Percentiles rank a stretch among this genome's conserved stretches.
These are phyloP conservation scores for Chaetomiaceae sp. DNA, from an alignment of 2,329 filamentous ascomycete species.

Conservation along the genomic window DNA sequence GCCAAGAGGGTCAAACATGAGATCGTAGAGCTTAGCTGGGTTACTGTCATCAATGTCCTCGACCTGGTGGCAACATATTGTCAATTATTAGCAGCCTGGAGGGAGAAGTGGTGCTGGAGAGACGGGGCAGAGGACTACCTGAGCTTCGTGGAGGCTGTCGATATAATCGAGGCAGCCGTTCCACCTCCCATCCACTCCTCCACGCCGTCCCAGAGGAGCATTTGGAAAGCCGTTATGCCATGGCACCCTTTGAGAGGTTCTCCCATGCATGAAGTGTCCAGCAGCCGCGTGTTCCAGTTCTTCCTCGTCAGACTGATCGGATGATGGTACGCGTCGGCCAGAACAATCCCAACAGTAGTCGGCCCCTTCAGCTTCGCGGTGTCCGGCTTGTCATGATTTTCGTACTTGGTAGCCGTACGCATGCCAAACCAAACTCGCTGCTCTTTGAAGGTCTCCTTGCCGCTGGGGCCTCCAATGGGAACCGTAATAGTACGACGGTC, in stretches of 20 bases:
- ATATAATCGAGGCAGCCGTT: background rate
- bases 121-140: background rate
- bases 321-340: background rate
- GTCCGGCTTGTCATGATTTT: background rate
- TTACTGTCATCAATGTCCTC: background rate
- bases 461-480: background rate
- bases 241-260: background rate
- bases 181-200: conserved; percentile 3
- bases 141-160: background rate
- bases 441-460: background rate
- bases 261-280: background rate
- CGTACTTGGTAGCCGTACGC: background rate
- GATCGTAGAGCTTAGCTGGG: background rate
- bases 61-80: background rate
- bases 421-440: conserved; percentile 4
- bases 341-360: background rate
- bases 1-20: background rate
- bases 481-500: background rate
- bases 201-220: conserved; percentile 1
- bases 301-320: background rate
- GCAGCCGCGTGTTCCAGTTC: too few species aligned
- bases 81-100: background rate
- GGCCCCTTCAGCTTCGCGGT: background rate
- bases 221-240: conserved; percentile 3
- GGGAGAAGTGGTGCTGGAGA: background rate